Percentiles rank a stretch among this genome's conserved stretches.
These are phyloP conservation scores for Lachnellula subtilissima DNA, from an alignment of 2,329 filamentous ascomycete genomes.

Conservation along the genomic window DNA sequence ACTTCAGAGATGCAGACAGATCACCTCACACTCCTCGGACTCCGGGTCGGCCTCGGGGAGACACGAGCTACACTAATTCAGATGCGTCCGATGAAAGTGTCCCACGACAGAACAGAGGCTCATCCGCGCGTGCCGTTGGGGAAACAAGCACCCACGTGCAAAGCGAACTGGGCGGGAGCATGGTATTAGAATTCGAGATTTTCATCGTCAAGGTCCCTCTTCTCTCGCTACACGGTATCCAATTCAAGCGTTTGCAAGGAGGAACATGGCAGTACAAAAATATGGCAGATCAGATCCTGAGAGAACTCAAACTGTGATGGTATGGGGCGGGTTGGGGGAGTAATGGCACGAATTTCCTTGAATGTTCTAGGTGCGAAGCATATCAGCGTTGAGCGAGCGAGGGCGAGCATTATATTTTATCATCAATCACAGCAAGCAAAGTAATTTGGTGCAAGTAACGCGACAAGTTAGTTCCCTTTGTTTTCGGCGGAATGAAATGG, in stretches of 20 bases:
- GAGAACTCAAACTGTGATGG: conserved; percentile 68
- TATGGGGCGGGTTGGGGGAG: background rate
- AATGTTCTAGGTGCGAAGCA: background rate
- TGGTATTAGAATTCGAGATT: conserved; percentile 88
- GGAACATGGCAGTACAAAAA: conserved; percentile 99
- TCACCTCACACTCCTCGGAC: conserved; percentile 46
- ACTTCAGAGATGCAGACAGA: conserved; percentile 58
- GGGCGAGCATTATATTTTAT: background rate
- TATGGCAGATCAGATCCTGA: conserved; percentile 93
- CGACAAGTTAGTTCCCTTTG: background rate
- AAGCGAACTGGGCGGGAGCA: conserved; percentile 77
- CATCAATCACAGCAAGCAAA: background rate
- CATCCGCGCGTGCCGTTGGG: conserved; percentile 60
- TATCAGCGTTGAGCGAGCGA: background rate
- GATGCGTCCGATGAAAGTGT: conserved; percentile 78
- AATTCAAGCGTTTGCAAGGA: conserved; percentile 94
- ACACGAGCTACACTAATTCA: conserved; percentile 79
- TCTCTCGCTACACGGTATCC: conserved; percentile 87
- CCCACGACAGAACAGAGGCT: conserved; percentile 40
- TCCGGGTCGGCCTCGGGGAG: conserved; percentile 43
- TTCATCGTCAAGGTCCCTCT: conserved; percentile 96
- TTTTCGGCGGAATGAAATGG: background rate
- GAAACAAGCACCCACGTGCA: conserved; percentile 92
- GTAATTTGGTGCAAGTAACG: background rate
- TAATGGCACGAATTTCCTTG: background rate